Evolutionary conservation across 345 rosid genomes (phyloP), one percentile per base, ranked within the genome.

Genomic region (Arabidopsis arenosa): DNA sequence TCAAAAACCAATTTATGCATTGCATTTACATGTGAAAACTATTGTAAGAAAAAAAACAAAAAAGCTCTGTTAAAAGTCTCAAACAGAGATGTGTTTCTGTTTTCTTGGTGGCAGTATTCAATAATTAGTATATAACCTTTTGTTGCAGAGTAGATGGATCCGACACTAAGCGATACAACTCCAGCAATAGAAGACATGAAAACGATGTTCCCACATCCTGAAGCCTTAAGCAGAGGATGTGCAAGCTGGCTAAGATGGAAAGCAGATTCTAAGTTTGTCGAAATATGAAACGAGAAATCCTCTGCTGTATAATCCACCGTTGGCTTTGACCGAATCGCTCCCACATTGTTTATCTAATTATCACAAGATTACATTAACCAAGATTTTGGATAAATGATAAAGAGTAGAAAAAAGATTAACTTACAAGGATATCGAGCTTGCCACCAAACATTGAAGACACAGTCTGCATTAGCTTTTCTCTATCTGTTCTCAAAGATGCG

Each of bases 201-300:
- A 15, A 89, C 84, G 5, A 87, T 80, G 57, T 66, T 86, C 39
- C 86, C 89, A 76, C 75, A 18, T 70, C 84, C 88, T 6, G 92
- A 82, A 53, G 82, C 81, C 73, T 86, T 87, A 37, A 85, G 65
- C 11, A 80, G 30, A 1, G 92, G 90, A 72, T 87, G 81, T 43
- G 92, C 79, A 70, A 89, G 80, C 67, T 87, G 90, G 71, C 80
- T 82, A 4, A 87, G 35, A 84, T 87, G 90, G 54, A 48, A 89
- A 12, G 86, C 80, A 75, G 86, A 79, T 63, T 89, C 88, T 21
- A 89, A 30, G 60, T 89, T 89, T 6, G 82, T 85, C 51, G 79
- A 76, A 75, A 87, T 80, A 13, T 86, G 55, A 6, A 37, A 70
- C 32, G 89, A 62, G 57, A 75, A 79, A 39, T 89, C 94, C 43